Percentiles rank a stretch among this genome's conserved stretches.
Evolutionary conservation across 495 filamentous ascomycete species (phyloP).

Genomic region (Aspergillus avenaceus): DNA sequence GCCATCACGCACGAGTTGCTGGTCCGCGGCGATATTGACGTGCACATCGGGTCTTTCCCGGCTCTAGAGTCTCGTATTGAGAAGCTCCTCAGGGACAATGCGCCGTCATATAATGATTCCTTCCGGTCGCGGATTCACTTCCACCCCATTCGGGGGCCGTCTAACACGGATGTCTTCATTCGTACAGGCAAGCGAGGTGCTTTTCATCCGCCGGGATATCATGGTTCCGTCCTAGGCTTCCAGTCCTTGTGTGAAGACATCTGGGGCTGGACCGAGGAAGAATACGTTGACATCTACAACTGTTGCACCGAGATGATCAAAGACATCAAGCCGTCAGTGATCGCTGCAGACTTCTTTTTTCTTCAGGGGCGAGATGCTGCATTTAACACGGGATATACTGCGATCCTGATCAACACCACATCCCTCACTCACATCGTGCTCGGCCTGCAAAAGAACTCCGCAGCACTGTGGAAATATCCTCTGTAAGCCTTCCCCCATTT

Average conservation of each 20-base stretch:
- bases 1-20: slow-evolving; percentile 50
- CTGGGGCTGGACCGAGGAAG: slow-evolving; percentile 41
- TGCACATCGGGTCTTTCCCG: slow-evolving; percentile 52
- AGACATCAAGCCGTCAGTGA: slow-evolving; percentile 33
- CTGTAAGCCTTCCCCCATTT: slow-evolving; percentile 23
- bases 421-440: slow-evolving; percentile 37
- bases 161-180: slow-evolving; percentile 38
- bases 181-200: slow-evolving; percentile 29
- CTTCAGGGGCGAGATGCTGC: slow-evolving; percentile 47
- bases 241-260: slow-evolving; percentile 30
- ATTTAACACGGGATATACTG: slow-evolving; percentile 24
- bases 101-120: slow-evolving; percentile 15
- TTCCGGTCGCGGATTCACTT: slow-evolving; percentile 29
- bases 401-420: slow-evolving; percentile 34
- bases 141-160: slow-evolving; percentile 40
- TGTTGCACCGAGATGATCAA: slow-evolving; percentile 41
- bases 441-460: slow-evolving; percentile 29
- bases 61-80: slow-evolving; percentile 26
- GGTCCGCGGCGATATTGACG: slow-evolving; percentile 35
- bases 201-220: slow-evolving; percentile 33
- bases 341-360: slow-evolving; percentile 49
- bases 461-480: slow-evolving; percentile 41
- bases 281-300: slow-evolving; percentile 45
- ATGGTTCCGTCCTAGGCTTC: slow-evolving; percentile 33
- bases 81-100: slow-evolving; percentile 28